Evolutionary conservation across 2,329 filamentous ascomycete genomes (phyloP), one percentile per base, ranked within the genome.

Genomic region (Tolypocladium endophyticum): DNA sequence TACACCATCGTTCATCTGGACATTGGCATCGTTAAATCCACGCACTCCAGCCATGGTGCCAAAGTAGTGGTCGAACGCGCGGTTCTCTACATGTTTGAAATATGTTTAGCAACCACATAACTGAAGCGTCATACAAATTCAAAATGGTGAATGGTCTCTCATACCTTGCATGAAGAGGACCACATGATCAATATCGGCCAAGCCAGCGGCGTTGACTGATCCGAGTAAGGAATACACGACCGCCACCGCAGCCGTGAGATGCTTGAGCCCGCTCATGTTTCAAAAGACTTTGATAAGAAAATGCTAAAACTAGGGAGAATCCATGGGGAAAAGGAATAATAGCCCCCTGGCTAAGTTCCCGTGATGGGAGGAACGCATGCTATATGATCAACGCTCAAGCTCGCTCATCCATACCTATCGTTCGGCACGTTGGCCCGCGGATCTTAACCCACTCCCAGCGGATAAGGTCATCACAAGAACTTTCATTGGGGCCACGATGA

Each of bases 11-110:
- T 81, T 81, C 57, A 78, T 67, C 62, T 82, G 79, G 1, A 80
- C 72, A 60, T 84, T 84, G 7, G 81, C 81, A 62, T 84, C 81
- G 33, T 76, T 77, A 67, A 83, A 83, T 7, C 80, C 80, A 43
- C 81, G 76, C 43, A 82, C 77, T 25, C 79, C 80, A 4, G 79
- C 76, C 80, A 82, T 81, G 4, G 79, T 81, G 14, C 80, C 80
- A 67, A 81, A 82, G 63, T 82, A 82, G 71, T 82, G 71, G 54
- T 72, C 71, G 62, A 75, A 77, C 4, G 74, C 74, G 4, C 68
- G 64, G 54, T 71, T 72, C 61, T 72, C 72, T 72, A 38, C 0
- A n/a, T 38, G 4, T 36, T 6, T 38, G 4, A 6, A 47, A n/a
- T 38, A 23, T n/a, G 2, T 3, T 33, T 35, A 11, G 20, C 55